Conservation (phyloP, 2,329 filamentous ascomycete species). For the Scytalidium lignicola region DNA sequence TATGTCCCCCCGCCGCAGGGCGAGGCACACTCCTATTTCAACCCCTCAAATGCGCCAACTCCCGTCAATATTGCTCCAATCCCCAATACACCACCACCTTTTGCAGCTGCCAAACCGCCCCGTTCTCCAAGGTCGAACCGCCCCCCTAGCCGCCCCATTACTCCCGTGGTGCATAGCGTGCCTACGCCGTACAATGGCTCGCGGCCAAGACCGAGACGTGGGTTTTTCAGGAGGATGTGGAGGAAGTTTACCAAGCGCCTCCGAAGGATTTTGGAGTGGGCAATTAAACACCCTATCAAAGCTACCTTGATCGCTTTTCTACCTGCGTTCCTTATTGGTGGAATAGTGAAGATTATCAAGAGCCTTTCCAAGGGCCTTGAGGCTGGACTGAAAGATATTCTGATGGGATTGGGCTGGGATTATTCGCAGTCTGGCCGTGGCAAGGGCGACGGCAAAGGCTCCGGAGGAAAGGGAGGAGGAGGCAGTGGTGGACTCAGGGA, state of each 20-base stretch:
- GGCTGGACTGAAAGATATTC: conserved; percentile 4
- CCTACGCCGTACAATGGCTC: conserved; percentile 19
- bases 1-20: not conserved
- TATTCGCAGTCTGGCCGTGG: not conserved
- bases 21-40: not conserved
- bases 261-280: conserved; percentile 13
- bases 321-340: conserved; percentile 16
- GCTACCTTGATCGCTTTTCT: conserved; percentile 17
- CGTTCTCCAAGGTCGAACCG: not conserved
- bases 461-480: conserved; percentile 1
- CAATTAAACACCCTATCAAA: conserved; percentile 18
- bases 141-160: not conserved
- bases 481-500: conserved; percentile 2
- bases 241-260: conserved; percentile 15
- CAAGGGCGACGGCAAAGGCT: conserved; percentile 2
- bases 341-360: conserved; percentile 5
- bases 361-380: conserved; percentile 5
- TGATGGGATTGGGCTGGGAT: conserved; percentile 6
- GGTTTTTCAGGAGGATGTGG: conserved; percentile 16
- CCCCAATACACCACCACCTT: not conserved
- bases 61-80: not conserved
- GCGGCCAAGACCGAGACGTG: conserved; percentile 19
- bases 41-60: not conserved
- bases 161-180: not conserved
- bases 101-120: not conserved